Base-by-base conservation (phyloP, 345 rosid genomes). In the Crucihimalaya himalaica region DNA sequence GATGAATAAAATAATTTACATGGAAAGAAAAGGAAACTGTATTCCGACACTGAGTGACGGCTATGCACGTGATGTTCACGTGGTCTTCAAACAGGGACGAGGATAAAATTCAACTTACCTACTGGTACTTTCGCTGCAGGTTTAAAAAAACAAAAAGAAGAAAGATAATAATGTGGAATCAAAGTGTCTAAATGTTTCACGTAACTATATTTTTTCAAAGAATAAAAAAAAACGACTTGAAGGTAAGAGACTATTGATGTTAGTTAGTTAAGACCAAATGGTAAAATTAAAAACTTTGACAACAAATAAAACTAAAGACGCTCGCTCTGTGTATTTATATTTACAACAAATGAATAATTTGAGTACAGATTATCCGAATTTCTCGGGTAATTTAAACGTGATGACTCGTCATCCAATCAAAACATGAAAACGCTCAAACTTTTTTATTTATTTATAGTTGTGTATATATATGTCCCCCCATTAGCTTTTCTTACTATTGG, bases 41-140 rank as follows among this genome's bases (percentile, higher is more conserved):
- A 63, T 56, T 48, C 66, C 76, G 76, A 70, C 76, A 77, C 11
- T 28, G 66, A 70, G 62, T 63, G 76, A 70, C 76, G 80, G 71
- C 76, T 57, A 64, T 46, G 23, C 80, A 70, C 71, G 76, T 63
- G 76, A 64, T 16, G 25, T 43, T 64, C 72, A 70, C 67, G 76
- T 63, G 75, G 66, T 6, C 60, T 28, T 35, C 66, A 0, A 63
- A 54, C 19, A 23, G 2, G 5, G 52, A 34, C 62, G 46, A 57
- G n/a, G 19, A 34, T 68, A 40, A 42, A 40, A 61, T 74, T 59
- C 68, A 67, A 15, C 68, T 48, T 58, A 60, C 59, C 21, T 48
- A 37, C 56, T 54, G 34, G 31, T 13, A 43, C 56, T 12, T 69
- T 54, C 46, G 19, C 55, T 34, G 66, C 53, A 19, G 31, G 60